phyloP scores from a whole-genome alignment of 164 flowering plant species.

The Sextonia rubra region DNA sequence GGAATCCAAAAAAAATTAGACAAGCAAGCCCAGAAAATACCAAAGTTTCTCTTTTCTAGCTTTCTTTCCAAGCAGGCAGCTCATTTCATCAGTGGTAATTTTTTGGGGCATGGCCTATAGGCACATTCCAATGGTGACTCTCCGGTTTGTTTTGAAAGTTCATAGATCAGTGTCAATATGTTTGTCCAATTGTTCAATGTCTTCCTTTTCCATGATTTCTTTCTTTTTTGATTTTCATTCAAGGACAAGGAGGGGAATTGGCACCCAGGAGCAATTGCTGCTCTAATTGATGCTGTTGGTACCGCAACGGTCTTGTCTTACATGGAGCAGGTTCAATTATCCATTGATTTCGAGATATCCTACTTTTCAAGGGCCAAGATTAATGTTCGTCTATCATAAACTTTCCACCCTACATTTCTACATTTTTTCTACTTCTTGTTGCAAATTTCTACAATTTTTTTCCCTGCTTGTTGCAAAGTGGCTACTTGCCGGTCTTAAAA shows the following conservation, averaged over 20 bases:
- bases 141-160: no score
- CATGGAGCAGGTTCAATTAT: conserved; percentile 10
- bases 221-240: not conserved
- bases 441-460: no score
- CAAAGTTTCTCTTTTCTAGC: not conserved
- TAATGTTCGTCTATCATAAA: conserved; percentile 14
- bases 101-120: no score
- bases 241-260: conserved; percentile 40
- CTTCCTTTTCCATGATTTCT: not conserved
- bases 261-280: conserved; percentile 40
- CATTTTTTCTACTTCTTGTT: no score
- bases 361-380: conserved; percentile 27
- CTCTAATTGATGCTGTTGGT: conserved; percentile 32
- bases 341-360: conserved; percentile 29
- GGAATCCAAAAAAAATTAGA: no score
- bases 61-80: not conserved
- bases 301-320: conserved; percentile 10
- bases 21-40: no score
- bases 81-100: no score
- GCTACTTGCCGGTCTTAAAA: no score
- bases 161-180: not conserved
- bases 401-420: not conserved
- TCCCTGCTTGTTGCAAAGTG: no score
- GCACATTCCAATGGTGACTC: no score
- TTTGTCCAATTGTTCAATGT: not conserved